Base-by-base conservation (phyloP, 1,284 basidiomycete species). In the Coriolopsis trogii region DNA sequence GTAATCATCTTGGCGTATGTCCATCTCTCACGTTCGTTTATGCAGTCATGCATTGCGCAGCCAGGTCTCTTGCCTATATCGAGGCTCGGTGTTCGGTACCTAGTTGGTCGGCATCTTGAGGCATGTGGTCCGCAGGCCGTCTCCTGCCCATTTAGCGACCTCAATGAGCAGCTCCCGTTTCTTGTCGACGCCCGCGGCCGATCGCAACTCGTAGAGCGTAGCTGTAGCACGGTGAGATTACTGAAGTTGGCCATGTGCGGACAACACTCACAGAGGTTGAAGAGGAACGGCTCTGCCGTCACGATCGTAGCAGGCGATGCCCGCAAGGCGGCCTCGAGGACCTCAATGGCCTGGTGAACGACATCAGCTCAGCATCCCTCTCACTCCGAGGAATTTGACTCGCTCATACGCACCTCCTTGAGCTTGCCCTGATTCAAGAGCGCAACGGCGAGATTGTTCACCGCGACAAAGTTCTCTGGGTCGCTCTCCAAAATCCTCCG, bases 101-200 rank as follows among this genome's bases (percentile, higher is more conserved):
- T 49, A 63, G 25, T 70, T 82, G 15, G 82, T 74, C 24, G 89
- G 84, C 78, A 92, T 81, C 70, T 92, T 92, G 60, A 92, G 69
- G 67, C 87, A 89, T n/a, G 81, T 78, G n/a, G 84, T 81, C 59
- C 79, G 82, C 58, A 92, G 67, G 1, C 89, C 89, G 66, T 92
- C 89, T 3, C 89, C 90, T 50, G 86, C 86, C 88, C 87, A 91
- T 64, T 86, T 85, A 9, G 89, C 84, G 0, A 89, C 87, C 55
- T 90, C 83, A 21, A 89, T 61, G 31, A 92, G 72, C 25, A 92
- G 72, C 20, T 82, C 79, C 38, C 82, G 81, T 65, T 92, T 92
- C 69, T 85, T 88, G 53, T 88, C 84, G 40, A 80, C 75, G 2
- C 87, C 84, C 1, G 80, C 79, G 0, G 80, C 75, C 1, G 89